A percentile compares a stretch with the other conserved stretches of the same genome.
Conservation (phyloP, 495 filamentous ascomycete genomes). For the Jackrogersella multiformis region DNA sequence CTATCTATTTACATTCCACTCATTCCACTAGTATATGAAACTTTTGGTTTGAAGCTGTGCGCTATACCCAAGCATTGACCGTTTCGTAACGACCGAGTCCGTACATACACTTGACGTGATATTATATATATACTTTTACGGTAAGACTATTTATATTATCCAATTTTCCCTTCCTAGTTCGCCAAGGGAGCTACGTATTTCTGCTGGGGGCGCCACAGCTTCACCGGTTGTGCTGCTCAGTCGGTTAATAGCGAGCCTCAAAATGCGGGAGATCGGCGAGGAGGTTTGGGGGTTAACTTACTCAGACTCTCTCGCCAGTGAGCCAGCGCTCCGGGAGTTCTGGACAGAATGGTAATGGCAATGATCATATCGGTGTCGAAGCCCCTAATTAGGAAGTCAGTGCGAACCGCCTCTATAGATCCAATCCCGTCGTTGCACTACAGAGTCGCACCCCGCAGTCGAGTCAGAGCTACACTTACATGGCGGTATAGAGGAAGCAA, state of each 20-base stretch:
- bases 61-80: background rate
- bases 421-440: background rate
- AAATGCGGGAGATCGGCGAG: slow-evolving; percentile 4
- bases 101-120: no score
- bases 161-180: slow-evolving; percentile 22
- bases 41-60: background rate
- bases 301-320: slow-evolving; percentile 49
- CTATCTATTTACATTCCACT: background rate
- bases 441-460: background rate
- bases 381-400: slow-evolving; percentile 27
- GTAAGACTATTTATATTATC: background rate
- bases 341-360: slow-evolving; percentile 42
- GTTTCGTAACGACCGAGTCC: background rate
- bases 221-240: slow-evolving; percentile 42
- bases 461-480: slow-evolving; percentile 46
- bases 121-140: background rate
- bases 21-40: background rate
- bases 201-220: slow-evolving; percentile 44
- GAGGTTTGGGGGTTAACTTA: slow-evolving; percentile 15
- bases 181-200: slow-evolving; percentile 39
- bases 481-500: slow-evolving; percentile 63
- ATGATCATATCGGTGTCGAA: slow-evolving; percentile 43
- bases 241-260: slow-evolving; percentile 12
- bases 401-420: slow-evolving; percentile 15
- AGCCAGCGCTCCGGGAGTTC: slow-evolving; percentile 43